Percentiles rank a stretch among this genome's conserved stretches.
These are phyloP conservation scores for Salix koriyanagi DNA, from an alignment of 345 rosid genomes.

Conservation along the genomic window DNA sequence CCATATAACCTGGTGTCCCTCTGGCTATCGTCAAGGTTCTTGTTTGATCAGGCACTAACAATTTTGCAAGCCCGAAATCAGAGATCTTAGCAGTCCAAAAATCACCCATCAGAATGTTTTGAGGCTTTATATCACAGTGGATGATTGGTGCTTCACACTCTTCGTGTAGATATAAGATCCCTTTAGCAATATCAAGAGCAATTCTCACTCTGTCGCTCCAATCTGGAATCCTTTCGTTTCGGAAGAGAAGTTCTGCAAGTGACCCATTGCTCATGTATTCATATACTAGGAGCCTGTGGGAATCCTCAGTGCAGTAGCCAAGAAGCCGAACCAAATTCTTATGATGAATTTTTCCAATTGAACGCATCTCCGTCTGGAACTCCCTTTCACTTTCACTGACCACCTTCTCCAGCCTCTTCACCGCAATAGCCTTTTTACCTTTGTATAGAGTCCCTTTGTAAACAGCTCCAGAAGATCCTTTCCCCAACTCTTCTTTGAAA, in stretches of 20 bases:
- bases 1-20: slow-evolving; percentile 35
- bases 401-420: slow-evolving; percentile 25
- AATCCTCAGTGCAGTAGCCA: slow-evolving; percentile 8
- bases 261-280: slow-evolving; percentile 24
- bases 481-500: slow-evolving; percentile 12
- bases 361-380: slow-evolving; percentile 16
- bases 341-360: slow-evolving; percentile 16
- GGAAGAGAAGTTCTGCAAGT: slow-evolving; percentile 25
- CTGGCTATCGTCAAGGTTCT: slow-evolving; percentile 16
- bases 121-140: slow-evolving; percentile 23
- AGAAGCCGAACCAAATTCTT: slow-evolving; percentile 3
- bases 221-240: neutral
- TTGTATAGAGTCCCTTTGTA: slow-evolving; percentile 19
- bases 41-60: slow-evolving; percentile 23
- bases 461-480: slow-evolving; percentile 21
- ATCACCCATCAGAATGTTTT: slow-evolving; percentile 25
- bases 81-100: slow-evolving; percentile 15
- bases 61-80: slow-evolving; percentile 29
- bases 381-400: slow-evolving; percentile 18
- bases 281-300: slow-evolving; percentile 7
- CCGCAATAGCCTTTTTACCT: slow-evolving; percentile 12
- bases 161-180: slow-evolving; percentile 25
- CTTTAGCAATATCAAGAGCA: slow-evolving; percentile 10
- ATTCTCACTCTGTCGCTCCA: slow-evolving; percentile 23
- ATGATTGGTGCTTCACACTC: slow-evolving; percentile 20